Base-by-base conservation (phyloP, 2,329 filamentous ascomycete genomes). In the Pseudogymnoascus sp. region DNA sequence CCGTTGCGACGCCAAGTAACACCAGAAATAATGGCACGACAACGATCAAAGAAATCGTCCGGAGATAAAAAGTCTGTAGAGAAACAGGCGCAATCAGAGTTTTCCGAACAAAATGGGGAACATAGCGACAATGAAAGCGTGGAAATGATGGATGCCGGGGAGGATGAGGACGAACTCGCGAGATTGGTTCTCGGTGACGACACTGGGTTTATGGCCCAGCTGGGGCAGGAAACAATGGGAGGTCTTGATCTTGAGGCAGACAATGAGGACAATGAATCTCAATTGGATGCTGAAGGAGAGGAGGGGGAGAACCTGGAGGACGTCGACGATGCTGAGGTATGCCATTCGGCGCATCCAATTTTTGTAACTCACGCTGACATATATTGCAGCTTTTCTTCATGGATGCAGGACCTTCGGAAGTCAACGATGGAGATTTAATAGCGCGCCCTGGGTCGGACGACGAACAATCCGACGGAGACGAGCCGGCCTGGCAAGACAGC, bases 401-500 rank as follows among this genome's bases (percentile, higher is more conserved):
- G 71, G 74, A 50, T 71, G 60, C 43, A 58, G 71, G 69, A n/a
- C 69, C 70, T 60, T 65, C 70, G 35, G 60, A 63, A 28, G 60
- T 66, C 22, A 64, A 66, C 25, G 16, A 63, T n/a, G 62, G 60
- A 57, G 62, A 64, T 38, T 62, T 70, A 6, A 63, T 69, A 61
- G 61, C 62, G 22, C 59, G 38, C 38, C 11, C 38, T n/a, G 37
- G 63, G 14, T 62, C 62, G 1, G 63, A 67, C 9, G 74, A 75
- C 1, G 73, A 77, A 20, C 70, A 73, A 20, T 75, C 74, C 32
- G 74, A 72, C 34, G 74, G 74, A 65, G 77, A 81, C 41, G 77
- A 78, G 18, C 80, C 87, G 2, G 89, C 85, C 1, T 99, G 94
- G 94, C 86, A 92, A 67, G 94, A 99, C 72, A 97, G 92, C 73